Conservation (phyloP, 2,329 filamentous ascomycete species). For the Aspergillus niger region DNA sequence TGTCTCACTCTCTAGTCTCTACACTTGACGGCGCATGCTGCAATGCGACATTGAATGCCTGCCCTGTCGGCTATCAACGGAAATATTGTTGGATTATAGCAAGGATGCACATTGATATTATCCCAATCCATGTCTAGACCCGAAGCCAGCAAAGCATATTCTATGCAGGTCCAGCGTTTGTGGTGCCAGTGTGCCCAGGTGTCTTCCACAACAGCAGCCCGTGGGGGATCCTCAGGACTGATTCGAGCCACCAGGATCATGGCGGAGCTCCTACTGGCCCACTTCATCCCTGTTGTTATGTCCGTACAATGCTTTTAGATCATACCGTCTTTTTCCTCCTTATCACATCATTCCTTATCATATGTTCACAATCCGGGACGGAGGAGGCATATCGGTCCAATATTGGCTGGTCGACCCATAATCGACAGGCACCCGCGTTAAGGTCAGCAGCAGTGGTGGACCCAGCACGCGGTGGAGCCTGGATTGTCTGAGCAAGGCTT, state of each 20-base stretch:
- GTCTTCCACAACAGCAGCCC: constrained; percentile 1
- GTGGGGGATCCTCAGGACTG: constrained; percentile 6
- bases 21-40: constrained; percentile 14
- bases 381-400: background rate
- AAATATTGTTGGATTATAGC: constrained; percentile 8
- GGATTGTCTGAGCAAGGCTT: constrained; percentile 7
- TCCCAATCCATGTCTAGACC: constrained; percentile 13
- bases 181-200: constrained; percentile 5
- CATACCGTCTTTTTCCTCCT: constrained; percentile 3
- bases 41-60: constrained; percentile 20
- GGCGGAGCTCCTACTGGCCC: constrained; percentile 2
- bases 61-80: constrained; percentile 18
- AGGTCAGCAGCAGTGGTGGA: constrained; percentile 1
- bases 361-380: constrained; percentile 3
- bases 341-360: constrained; percentile 10
- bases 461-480: constrained; percentile 2
- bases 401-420: constrained; percentile 2
- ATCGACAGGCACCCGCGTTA: constrained; percentile 12
- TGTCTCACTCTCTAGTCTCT: constrained; percentile 1
- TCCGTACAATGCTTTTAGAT: background rate
- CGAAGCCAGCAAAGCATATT: constrained; percentile 14
- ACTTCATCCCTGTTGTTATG: background rate
- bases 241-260: constrained; percentile 10
- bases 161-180: constrained; percentile 6
- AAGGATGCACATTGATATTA: constrained; percentile 11